Evolutionary conservation across 2,329 filamentous ascomycete species (phyloP), one percentile per base, ranked within the genome.

Genomic region (Paracoccidioides lutzii): DNA sequence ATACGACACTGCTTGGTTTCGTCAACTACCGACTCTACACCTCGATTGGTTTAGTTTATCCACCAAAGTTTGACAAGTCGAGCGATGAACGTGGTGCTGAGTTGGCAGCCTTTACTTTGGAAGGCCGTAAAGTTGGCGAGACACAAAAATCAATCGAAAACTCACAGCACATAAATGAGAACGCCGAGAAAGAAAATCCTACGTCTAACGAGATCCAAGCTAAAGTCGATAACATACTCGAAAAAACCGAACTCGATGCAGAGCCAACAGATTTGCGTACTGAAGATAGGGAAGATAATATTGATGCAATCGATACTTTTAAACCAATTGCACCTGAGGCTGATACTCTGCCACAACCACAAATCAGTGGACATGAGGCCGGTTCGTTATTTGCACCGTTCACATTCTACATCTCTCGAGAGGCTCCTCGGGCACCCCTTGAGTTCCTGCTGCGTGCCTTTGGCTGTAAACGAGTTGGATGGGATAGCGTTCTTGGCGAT

Each of bases 21-120:
- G 84, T 97, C 73, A 96, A 98, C 78, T 98, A 90, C 78, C 80
- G 89, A 61, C 78, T 98, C 49, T 98, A 96, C 76, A 95, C 90
- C 0, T 84, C 88, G 0, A 78, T 95, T 60, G 93, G 93, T 7
- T 76, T 98, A 59, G 89, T 96, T 57, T 98, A 98, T 69, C 93
- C 93, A 15, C 93, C 93, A 59, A 95, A 90, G 72, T 97, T 97
- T 65, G 89, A 96, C 69, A 77, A 82, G 63, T 78, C 78, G 67
- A 91, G 88, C 73, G 93, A 97, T 67, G 90, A 95, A 69, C 81
- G 87, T 65, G 90, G 88, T 59, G 93, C 86, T 48, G 93, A 96
- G 72, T 78, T 98, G 48, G 88, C 84, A 30, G 93, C 93, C 32
- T 95, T 97, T 73, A 89, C 87, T 35, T 78, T 98, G 3, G 90